phyloP scores from a whole-genome alignment of 306 rosid genomes.

The Vigna hirtella region DNA sequence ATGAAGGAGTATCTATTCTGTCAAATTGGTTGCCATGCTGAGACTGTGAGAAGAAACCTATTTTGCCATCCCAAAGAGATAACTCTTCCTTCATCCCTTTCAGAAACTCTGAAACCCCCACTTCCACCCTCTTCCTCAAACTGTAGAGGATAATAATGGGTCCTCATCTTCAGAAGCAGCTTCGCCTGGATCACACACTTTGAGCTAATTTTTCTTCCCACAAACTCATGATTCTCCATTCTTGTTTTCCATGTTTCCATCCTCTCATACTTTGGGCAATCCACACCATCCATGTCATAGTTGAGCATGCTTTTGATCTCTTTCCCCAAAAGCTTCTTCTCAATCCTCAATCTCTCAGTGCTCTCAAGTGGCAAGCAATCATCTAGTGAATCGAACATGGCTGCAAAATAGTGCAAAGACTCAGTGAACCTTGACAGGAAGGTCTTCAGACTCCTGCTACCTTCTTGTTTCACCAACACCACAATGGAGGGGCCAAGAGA shows the following conservation, averaged over 20 bases:
- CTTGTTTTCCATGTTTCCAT: slow-evolving; percentile 67
- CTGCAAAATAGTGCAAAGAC: slow-evolving; percentile 68
- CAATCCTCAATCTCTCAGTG: slow-evolving; percentile 63
- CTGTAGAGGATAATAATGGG: slow-evolving; percentile 59
- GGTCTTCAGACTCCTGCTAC: slow-evolving; percentile 44
- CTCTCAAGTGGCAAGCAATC: slow-evolving; percentile 72
- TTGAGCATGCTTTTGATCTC: slow-evolving; percentile 64
- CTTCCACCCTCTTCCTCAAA: slow-evolving; percentile 50
- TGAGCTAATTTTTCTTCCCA: slow-evolving; percentile 55
- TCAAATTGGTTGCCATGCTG: slow-evolving; percentile 66
- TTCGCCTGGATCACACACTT: slow-evolving; percentile 71
- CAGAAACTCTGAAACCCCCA: slow-evolving; percentile 65
- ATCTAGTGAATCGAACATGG: slow-evolving; percentile 74
- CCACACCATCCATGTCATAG: slow-evolving; percentile 45
- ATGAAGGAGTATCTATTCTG: neutral
- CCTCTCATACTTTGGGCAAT: slow-evolving; percentile 55
- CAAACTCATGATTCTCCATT: slow-evolving; percentile 67
- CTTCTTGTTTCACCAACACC: slow-evolving; percentile 66
- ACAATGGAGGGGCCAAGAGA: slow-evolving; percentile 59
- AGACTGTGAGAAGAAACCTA: slow-evolving; percentile 66
- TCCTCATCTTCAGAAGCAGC: slow-evolving; percentile 67
- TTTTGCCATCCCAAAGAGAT: slow-evolving; percentile 78
- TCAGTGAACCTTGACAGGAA: slow-evolving; percentile 73
- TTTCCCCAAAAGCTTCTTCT: slow-evolving; percentile 71
- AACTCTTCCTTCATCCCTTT: slow-evolving; percentile 66